These are phyloP conservation scores for Lactarius psammicola DNA, from an alignment of 768 basidiomycete species.

Conservation along the genomic window DNA sequence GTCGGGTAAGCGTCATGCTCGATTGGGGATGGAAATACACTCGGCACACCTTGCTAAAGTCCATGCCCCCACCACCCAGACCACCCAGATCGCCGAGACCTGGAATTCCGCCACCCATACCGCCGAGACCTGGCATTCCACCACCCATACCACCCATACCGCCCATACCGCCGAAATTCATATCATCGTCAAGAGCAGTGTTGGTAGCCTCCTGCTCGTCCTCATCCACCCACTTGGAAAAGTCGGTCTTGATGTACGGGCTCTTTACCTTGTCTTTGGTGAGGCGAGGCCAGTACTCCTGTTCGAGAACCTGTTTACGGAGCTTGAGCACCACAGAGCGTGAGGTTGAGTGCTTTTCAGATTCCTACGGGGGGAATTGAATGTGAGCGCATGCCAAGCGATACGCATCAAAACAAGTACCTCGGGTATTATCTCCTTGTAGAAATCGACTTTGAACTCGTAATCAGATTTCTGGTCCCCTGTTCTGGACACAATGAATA, in stretches of 20 bases:
- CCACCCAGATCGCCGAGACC: conserved; percentile 46
- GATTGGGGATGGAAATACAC: neutral
- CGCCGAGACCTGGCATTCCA: conserved; percentile 55
- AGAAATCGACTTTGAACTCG: conserved; percentile 75
- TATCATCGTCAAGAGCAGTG: conserved; percentile 46
- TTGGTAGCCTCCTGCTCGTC: conserved; percentile 83
- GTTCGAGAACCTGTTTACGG: conserved; percentile 73
- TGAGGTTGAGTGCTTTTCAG: conserved; percentile 57
- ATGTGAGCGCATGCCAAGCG: neutral
- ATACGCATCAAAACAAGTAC: conserved; percentile 40
- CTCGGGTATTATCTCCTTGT: conserved; percentile 71
- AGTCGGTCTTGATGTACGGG: conserved; percentile 90
- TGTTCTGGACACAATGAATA: neutral
- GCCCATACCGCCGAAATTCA: conserved; percentile 36
- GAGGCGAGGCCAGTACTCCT: conserved; percentile 90
- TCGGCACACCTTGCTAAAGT: conserved; percentile 59
- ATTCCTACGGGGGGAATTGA: conserved; percentile 43
- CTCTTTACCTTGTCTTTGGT: conserved; percentile 84
- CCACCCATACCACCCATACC: conserved; percentile 42
- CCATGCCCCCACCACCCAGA: conserved; percentile 53
- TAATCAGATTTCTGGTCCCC: conserved; percentile 37
- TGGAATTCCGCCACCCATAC: conserved; percentile 44
- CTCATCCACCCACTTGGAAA: conserved; percentile 94
- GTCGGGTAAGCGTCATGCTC: conserved; percentile 1
- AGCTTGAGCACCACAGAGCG: conserved; percentile 68